A percentile compares a stretch with the other conserved stretches of the same genome.
Evolutionary conservation across 2,329 filamentous ascomycete genomes (phyloP).

Genomic region (Penicillium thymicola): DNA sequence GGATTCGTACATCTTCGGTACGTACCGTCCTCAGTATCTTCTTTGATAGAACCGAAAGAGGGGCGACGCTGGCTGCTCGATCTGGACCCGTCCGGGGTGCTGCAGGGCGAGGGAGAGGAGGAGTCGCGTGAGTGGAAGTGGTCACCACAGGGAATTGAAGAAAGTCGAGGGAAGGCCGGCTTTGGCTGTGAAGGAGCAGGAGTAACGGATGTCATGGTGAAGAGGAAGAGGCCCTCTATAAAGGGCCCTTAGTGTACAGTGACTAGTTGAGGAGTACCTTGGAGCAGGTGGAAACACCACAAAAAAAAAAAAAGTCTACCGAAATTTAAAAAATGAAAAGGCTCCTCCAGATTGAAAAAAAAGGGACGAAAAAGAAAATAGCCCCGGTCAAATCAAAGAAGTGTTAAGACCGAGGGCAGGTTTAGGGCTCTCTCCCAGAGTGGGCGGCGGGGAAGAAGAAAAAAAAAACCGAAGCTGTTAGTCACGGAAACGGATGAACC

Average conservation of each 20-base stretch:
- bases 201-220: conserved; percentile 31
- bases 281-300: conserved; percentile 12
- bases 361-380: conserved; percentile 17
- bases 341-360: conserved; percentile 32
- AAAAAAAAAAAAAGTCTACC: conserved; percentile 14
- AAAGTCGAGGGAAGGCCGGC: conserved; percentile 23
- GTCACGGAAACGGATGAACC: conserved; percentile 31
- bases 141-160: conserved; percentile 21
- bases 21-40: conserved; percentile 41
- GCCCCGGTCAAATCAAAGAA: conserved; percentile 18
- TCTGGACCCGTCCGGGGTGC: conserved; percentile 36
- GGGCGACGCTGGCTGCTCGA: conserved; percentile 40
- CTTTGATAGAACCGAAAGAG: conserved; percentile 45
- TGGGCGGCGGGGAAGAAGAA: conserved; percentile 21
- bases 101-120: conserved; percentile 36
- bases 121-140: conserved; percentile 29
- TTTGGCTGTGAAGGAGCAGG: conserved; percentile 23
- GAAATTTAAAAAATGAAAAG: conserved; percentile 17
- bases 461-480: conserved; percentile 32
- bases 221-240: conserved; percentile 26
- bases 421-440: conserved; percentile 20
- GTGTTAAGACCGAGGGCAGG: conserved; percentile 10
- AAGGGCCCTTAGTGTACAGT: conserved; percentile 17
- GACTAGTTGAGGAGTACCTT: conserved; percentile 9
- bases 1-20: conserved; percentile 3